phyloP scores from a whole-genome alignment of 2,329 filamentous ascomycete species.

The Monascus ruber region DNA sequence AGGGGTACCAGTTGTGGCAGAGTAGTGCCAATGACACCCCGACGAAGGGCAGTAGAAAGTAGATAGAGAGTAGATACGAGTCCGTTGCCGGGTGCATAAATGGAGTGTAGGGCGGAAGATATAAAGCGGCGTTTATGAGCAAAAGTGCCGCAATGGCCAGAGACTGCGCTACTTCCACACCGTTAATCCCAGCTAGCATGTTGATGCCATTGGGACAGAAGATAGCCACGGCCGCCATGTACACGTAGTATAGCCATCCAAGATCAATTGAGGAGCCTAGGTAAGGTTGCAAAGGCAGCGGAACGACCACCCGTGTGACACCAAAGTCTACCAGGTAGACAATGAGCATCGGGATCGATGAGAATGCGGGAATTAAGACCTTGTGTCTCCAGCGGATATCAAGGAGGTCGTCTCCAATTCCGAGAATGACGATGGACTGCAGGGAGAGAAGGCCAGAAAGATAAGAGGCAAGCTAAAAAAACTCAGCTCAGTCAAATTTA shows the following conservation, averaged over 20 bases:
- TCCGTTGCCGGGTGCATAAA: conserved; percentile 91
- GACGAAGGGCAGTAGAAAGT: conserved; percentile 85
- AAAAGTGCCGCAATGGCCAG: conserved; percentile 79
- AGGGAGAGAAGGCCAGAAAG: conserved; percentile 88
- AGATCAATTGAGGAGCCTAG: conserved; percentile 78
- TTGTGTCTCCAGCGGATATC: conserved; percentile 99
- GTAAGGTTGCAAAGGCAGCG: conserved; percentile 71
- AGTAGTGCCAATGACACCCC: conserved; percentile 81
- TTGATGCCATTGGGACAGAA: conserved; percentile 99
- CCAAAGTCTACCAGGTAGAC: conserved; percentile 99
- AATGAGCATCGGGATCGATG: conserved; percentile 82
- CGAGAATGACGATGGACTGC: conserved; percentile 80
- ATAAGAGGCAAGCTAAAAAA: conserved; percentile 71
- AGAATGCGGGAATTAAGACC: conserved; percentile 91
- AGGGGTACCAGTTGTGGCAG: conserved; percentile 91
- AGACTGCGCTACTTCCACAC: conserved; percentile 91
- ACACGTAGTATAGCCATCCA: conserved; percentile 75
- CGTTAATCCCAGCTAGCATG: conserved; percentile 98
- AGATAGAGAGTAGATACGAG: conserved; percentile 91
- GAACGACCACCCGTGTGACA: conserved; percentile 89
- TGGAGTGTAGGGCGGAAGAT: conserved; percentile 60
- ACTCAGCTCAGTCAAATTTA: no score
- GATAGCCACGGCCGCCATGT: conserved; percentile 94
- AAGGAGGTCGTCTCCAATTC: conserved; percentile 90
- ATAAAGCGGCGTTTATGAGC: conserved; percentile 75